Evolutionary conservation across 805 yeast species (phyloP).

Genomic region (Cyberlindnera amylophila): DNA sequence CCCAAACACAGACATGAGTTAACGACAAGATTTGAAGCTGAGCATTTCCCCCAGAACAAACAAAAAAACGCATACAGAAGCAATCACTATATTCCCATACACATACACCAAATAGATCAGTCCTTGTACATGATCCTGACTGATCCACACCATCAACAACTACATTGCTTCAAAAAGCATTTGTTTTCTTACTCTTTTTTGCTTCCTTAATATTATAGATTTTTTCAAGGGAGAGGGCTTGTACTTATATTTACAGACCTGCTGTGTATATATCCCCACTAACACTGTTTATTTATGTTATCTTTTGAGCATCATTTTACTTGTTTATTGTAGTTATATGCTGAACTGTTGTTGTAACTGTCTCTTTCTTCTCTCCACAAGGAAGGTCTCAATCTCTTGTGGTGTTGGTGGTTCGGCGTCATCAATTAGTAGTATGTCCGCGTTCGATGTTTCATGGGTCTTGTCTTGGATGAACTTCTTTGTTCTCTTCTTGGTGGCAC

Average conservation of each 20-base stretch:
- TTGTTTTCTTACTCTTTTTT: background rate
- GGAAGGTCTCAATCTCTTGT: constrained; percentile 13
- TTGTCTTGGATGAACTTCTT: constrained; percentile 4
- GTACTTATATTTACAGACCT: background rate
- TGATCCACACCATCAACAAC: too few species aligned
- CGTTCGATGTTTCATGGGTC: background rate
- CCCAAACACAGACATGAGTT: constrained; percentile 7
- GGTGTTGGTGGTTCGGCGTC: constrained; percentile 9
- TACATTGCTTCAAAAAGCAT: background rate
- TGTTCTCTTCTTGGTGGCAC: constrained; percentile 24
- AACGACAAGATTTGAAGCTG: constrained; percentile 5
- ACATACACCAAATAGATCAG: background rate
- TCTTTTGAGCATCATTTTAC: too few species aligned
- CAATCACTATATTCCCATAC: background rate
- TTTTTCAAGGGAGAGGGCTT: background rate
- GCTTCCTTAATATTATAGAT: constrained; percentile 5
- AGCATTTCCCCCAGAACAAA: background rate
- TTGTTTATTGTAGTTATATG: constrained; percentile 2
- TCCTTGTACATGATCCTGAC: background rate
- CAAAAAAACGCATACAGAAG: background rate
- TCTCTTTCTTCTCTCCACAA: constrained; percentile 18
- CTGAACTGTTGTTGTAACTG: constrained; percentile 14
- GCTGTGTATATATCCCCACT: constrained; percentile 4
- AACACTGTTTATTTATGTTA: background rate
- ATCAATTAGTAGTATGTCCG: constrained; percentile 1